phyloP scores from a whole-genome alignment of 1,284 basidiomycete species.

The Ustilago lituana region DNA sequence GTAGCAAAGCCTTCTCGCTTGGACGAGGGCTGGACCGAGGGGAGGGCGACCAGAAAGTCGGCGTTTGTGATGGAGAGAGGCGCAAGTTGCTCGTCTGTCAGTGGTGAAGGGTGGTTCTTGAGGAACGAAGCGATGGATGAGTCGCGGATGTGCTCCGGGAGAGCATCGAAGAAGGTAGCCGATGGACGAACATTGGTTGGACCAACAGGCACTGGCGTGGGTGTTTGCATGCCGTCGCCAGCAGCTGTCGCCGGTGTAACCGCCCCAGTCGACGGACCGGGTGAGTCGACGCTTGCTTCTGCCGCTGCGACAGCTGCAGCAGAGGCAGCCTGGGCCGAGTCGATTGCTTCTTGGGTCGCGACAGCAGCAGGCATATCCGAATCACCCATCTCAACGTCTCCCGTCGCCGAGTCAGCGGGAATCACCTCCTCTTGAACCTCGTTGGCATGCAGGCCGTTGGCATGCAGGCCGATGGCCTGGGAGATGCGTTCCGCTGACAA shows the following conservation, averaged over 20 bases:
- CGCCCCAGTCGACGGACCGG: constrained; percentile 10
- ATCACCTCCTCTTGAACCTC: constrained; percentile 2
- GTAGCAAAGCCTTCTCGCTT: constrained; percentile 98
- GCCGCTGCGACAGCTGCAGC: constrained; percentile 4
- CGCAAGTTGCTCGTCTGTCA: constrained; percentile 80
- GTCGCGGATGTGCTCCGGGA: constrained; percentile 69
- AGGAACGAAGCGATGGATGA: constrained; percentile 89
- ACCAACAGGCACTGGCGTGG: constrained; percentile 1
- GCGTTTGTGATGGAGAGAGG: constrained; percentile 80
- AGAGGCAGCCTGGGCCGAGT: background rate
- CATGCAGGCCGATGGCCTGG: constrained; percentile 38
- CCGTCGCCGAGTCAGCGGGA: constrained; percentile 1
- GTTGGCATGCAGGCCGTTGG: constrained; percentile 25
- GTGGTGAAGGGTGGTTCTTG: constrained; percentile 80
- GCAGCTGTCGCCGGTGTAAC: constrained; percentile 12
- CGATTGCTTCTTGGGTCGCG: background rate
- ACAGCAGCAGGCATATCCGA: constrained; percentile 2
- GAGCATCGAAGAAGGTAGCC: constrained; percentile 53
- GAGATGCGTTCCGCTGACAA: constrained; percentile 30
- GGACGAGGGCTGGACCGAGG: constrained; percentile 90
- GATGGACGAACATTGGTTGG: constrained; percentile 40
- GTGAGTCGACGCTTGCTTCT: constrained; percentile 6
- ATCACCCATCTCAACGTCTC: constrained; percentile 50
- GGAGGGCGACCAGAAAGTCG: constrained; percentile 78
- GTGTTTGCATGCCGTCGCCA: constrained; percentile 16